Percentiles rank a stretch among this genome's conserved stretches.
phyloP scores from a whole-genome alignment of 371 early-diverging fungal species.

The Capillidium heterosporum region DNA sequence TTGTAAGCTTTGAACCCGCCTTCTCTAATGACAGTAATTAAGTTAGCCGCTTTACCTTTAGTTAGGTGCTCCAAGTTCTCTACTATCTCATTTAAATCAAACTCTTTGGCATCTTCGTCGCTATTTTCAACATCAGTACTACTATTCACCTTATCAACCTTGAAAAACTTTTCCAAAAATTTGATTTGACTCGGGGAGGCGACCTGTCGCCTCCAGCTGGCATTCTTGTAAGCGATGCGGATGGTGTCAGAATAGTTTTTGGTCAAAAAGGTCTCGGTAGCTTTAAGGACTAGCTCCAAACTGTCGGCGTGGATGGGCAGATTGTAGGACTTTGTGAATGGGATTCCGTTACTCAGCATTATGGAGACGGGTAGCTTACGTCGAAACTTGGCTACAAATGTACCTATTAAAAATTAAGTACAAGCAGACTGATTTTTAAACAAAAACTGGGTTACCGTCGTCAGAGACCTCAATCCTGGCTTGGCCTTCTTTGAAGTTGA shows the following conservation, averaged over 20 bases:
- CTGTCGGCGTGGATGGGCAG: constrained; percentile 20
- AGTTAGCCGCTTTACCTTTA: constrained; percentile 2
- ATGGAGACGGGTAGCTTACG: background rate
- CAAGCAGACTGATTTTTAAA: constrained; percentile 7
- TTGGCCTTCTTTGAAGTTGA: constrained; percentile 8
- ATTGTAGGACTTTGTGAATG: constrained; percentile 5
- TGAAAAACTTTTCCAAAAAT: constrained; percentile 11
- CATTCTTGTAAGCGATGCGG: constrained; percentile 16
- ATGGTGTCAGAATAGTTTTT: constrained; percentile 9
- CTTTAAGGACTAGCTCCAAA: constrained; percentile 27
- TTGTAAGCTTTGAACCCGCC: background rate
- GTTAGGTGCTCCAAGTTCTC: background rate
- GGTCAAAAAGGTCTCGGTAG: constrained; percentile 35
- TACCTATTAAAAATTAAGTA: background rate
- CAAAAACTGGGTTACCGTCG: constrained; percentile 9
- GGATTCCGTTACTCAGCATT: constrained; percentile 2
- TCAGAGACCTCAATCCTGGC: constrained; percentile 11
- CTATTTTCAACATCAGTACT: too few relatives aligned
- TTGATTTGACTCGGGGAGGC: constrained; percentile 27
- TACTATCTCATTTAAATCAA: too few relatives aligned
- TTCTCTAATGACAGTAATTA: background rate
- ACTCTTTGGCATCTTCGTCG: too few relatives aligned
- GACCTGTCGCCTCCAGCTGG: constrained; percentile 28
- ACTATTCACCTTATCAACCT: background rate
- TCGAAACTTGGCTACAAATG: background rate